A percentile compares a stretch with the other conserved stretches of the same genome.
These are phyloP conservation scores for Rusavskia elegans DNA, from an alignment of 495 filamentous ascomycete species.

Conservation along the genomic window DNA sequence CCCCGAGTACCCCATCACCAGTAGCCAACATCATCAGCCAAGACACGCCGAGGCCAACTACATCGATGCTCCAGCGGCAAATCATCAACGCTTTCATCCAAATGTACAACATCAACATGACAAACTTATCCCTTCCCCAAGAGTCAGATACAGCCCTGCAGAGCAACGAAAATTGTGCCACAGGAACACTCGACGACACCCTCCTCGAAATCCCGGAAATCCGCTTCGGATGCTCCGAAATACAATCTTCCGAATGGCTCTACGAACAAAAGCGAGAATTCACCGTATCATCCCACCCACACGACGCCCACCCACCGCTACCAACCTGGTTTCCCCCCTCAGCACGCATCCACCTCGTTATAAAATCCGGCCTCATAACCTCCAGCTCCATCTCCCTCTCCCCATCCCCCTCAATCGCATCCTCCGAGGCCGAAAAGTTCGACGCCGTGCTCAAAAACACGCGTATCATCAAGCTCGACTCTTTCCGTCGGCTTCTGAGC, in stretches of 20 bases:
- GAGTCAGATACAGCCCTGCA: constrained; percentile 18
- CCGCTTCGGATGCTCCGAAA: constrained; percentile 22
- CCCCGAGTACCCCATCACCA: constrained; percentile 81
- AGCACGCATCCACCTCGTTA: constrained; percentile 13
- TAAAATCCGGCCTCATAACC: constrained; percentile 7
- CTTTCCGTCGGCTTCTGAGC: too few relatives aligned
- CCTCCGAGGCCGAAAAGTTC: constrained; percentile 19
- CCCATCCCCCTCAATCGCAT: constrained; percentile 16
- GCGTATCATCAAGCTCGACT: constrained; percentile 21
- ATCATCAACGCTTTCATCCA: constrained; percentile 22
- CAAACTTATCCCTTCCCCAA: constrained; percentile 21
- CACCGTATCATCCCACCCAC: constrained; percentile 42
- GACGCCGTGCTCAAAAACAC: constrained; percentile 19
- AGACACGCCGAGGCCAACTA: constrained; percentile 25
- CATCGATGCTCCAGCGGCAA: background rate
- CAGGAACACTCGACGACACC: constrained; percentile 2
- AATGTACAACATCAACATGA: constrained; percentile 5
- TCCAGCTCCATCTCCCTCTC: constrained; percentile 30
- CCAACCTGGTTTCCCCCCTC: constrained; percentile 4
- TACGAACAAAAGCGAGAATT: constrained; percentile 78
- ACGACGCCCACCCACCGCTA: constrained; percentile 9
- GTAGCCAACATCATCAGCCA: constrained; percentile 55
- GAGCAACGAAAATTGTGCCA: too few relatives aligned
- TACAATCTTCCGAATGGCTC: constrained; percentile 64
- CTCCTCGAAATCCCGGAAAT: constrained; percentile 24